Conservation (phyloP, 2,329 filamentous ascomycete species). For the Colletotrichum trifolii region DNA sequence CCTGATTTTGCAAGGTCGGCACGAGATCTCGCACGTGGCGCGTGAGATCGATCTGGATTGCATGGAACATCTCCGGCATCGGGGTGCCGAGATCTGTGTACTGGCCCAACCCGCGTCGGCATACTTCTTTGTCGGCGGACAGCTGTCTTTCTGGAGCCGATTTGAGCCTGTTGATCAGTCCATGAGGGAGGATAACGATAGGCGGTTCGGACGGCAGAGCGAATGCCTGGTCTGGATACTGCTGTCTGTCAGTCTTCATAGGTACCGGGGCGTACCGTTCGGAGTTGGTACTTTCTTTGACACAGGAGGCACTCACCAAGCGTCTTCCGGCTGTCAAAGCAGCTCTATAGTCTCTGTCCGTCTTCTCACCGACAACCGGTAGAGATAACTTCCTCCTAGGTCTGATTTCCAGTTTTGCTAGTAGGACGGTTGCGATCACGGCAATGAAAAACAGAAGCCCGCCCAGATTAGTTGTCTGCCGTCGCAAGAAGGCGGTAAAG, state of each 20-base stretch:
- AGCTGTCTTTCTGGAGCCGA: conserved; percentile 3
- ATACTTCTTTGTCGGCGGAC: conserved; percentile 19
- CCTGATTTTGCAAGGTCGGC: conserved; percentile 8
- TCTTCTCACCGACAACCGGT: not conserved
- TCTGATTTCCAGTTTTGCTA: not conserved
- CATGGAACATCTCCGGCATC: conserved; percentile 20
- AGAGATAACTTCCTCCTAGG: not conserved
- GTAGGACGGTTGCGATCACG: no score
- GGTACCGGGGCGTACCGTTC: not conserved
- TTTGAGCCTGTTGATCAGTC: conserved; percentile 5
- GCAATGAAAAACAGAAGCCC: no score
- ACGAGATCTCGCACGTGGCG: conserved; percentile 10
- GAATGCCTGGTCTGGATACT: conserved; percentile 11
- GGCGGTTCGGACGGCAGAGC: conserved; percentile 12
- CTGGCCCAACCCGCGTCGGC: conserved; percentile 12
- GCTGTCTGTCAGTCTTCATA: not conserved
- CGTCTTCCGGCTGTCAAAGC: not conserved
- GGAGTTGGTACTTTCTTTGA: not conserved
- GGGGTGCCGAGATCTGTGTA: conserved; percentile 21
- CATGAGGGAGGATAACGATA: conserved; percentile 14
- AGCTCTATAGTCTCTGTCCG: conserved; percentile 9
- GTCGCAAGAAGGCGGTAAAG: no score
- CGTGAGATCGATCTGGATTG: conserved; percentile 22
- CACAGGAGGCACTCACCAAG: not conserved
- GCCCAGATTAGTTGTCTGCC: no score